These are phyloP conservation scores for Xylaria flabelliformis DNA, from an alignment of 495 filamentous ascomycete genomes.

Conservation along the genomic window DNA sequence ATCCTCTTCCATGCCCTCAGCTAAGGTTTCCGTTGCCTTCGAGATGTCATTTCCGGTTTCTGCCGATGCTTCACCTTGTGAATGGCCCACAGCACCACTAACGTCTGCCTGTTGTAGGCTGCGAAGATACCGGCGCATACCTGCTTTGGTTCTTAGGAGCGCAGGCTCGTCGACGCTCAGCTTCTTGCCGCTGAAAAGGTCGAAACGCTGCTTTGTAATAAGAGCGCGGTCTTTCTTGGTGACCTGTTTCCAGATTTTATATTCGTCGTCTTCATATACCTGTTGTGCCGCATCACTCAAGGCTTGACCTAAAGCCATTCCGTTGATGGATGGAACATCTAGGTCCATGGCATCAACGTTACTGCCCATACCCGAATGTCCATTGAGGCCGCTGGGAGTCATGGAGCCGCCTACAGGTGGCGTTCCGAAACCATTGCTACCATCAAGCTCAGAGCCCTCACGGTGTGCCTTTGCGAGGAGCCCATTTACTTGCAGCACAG, in stretches of 20 bases:
- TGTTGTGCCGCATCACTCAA: conserved; percentile 60
- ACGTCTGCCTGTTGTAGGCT: conserved; percentile 68
- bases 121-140: conserved; percentile 75
- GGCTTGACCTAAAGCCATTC: conserved; percentile 61
- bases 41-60: conserved; percentile 46
- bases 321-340: conserved; percentile 71
- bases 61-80: conserved; percentile 55
- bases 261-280: conserved; percentile 78
- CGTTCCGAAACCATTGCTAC: conserved; percentile 85
- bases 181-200: conserved; percentile 82
- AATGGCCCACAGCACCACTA: conserved; percentile 45
- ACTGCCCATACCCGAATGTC: conserved; percentile 65
- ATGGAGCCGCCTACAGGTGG: conserved; percentile 78
- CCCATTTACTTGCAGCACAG: conserved; percentile 59
- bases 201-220: conserved; percentile 78
- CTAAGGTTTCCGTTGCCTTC: conserved; percentile 71
- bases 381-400: conserved; percentile 78
- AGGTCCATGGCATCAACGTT: conserved; percentile 84
- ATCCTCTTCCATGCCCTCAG: conserved; percentile 89
- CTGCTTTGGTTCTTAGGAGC: conserved; percentile 72
- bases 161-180: conserved; percentile 89
- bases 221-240: conserved; percentile 96
- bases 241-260: conserved; percentile 98
- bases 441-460: conserved; percentile 62
- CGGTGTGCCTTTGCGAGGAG: conserved; percentile 53